Conservation (phyloP, 1,284 basidiomycete genomes). For the Cutaneotrichosporon dermatis region DNA sequence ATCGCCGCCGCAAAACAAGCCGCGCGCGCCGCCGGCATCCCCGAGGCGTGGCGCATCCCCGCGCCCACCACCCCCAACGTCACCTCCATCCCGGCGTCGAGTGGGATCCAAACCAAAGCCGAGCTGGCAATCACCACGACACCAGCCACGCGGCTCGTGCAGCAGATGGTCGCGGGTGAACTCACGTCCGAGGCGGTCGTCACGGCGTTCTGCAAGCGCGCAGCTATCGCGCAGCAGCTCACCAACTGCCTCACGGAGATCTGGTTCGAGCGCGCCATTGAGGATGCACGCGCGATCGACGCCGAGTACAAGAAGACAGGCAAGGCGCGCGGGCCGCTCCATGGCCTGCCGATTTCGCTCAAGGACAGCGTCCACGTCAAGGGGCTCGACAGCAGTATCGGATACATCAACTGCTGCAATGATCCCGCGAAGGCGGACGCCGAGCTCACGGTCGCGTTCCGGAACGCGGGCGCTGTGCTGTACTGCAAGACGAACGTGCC, state of each 20-base stretch:
- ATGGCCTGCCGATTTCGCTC: slow-evolving; percentile 51
- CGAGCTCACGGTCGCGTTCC: slow-evolving; percentile 15
- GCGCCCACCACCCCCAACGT: slow-evolving; percentile 48
- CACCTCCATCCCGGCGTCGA: slow-evolving; percentile 56
- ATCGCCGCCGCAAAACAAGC: slow-evolving; percentile 54
- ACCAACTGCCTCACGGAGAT: slow-evolving; percentile 49
- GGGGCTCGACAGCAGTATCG: slow-evolving; percentile 4
- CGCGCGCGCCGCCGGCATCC: slow-evolving; percentile 55
- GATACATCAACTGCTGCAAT: slow-evolving; percentile 5
- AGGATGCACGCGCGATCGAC: slow-evolving; percentile 46
- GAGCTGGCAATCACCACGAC: slow-evolving; percentile 65
- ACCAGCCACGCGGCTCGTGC: slow-evolving; percentile 33
- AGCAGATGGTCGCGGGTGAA: slow-evolving; percentile 18
- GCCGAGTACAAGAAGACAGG: slow-evolving; percentile 41
- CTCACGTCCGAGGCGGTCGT: slow-evolving; percentile 23
- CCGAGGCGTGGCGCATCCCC: slow-evolving; percentile 55
- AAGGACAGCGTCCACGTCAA: slow-evolving; percentile 39
- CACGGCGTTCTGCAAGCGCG: slow-evolving; percentile 66
- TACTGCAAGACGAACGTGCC: slow-evolving; percentile 29
- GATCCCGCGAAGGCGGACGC: slow-evolving; percentile 13
- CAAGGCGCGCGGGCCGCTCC: slow-evolving; percentile 46
- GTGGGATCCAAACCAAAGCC: slow-evolving; percentile 57
- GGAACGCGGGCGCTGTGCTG: slow-evolving; percentile 24
- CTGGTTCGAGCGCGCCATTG: slow-evolving; percentile 46
- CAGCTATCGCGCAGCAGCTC: slow-evolving; percentile 73